A percentile compares a stretch with the other conserved stretches of the same genome.
Conservation (phyloP, 495 filamentous ascomycete species). For the Trichocladium antarcticum region DNA sequence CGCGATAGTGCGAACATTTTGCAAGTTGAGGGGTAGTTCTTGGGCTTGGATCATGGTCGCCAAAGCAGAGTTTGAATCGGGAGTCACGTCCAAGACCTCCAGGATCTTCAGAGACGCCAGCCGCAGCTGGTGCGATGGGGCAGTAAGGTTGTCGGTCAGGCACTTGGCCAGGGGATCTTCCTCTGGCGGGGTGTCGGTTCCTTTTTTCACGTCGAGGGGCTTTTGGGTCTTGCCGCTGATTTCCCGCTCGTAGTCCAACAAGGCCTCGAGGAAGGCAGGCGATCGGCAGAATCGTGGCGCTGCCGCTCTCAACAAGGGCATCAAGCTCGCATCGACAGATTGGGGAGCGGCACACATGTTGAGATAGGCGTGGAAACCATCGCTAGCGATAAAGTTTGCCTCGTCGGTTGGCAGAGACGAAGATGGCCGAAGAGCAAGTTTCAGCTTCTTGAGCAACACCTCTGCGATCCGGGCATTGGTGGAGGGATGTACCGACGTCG, state of each 20-base stretch:
- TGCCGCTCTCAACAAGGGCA: conserved; percentile 47
- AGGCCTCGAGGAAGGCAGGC: conserved; percentile 55
- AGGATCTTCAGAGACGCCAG: conserved; percentile 60
- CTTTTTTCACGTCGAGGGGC: conserved; percentile 19
- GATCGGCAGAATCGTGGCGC: conserved; percentile 51
- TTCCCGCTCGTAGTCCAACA: conserved; percentile 47
- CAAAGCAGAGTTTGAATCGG: conserved; percentile 34
- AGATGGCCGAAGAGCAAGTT: conserved; percentile 45
- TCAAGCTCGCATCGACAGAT: conserved; percentile 43
- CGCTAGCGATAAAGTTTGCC: conserved; percentile 46
- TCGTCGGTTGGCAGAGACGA: conserved; percentile 44
- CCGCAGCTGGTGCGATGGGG: conserved; percentile 59
- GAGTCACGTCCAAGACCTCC: conserved; percentile 32
- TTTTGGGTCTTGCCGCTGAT: conserved; percentile 30
- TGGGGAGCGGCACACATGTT: conserved; percentile 39
- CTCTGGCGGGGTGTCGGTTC: conserved; percentile 31
- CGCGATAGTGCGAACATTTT: conserved; percentile 60
- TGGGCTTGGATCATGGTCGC: conserved; percentile 58
- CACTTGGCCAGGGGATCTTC: conserved; percentile 47
- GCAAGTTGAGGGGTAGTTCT: conserved; percentile 60
- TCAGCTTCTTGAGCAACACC: conserved; percentile 44
- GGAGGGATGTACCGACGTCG: conserved; percentile 41
- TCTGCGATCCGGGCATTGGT: conserved; percentile 45
- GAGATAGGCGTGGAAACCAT: conserved; percentile 45
- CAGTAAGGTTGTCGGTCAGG: conserved; percentile 59